Percentiles rank a stretch among this genome's conserved stretches.
Evolutionary conservation across 257 asterid species (phyloP).

Genomic region (Salvia miltiorrhiza): DNA sequence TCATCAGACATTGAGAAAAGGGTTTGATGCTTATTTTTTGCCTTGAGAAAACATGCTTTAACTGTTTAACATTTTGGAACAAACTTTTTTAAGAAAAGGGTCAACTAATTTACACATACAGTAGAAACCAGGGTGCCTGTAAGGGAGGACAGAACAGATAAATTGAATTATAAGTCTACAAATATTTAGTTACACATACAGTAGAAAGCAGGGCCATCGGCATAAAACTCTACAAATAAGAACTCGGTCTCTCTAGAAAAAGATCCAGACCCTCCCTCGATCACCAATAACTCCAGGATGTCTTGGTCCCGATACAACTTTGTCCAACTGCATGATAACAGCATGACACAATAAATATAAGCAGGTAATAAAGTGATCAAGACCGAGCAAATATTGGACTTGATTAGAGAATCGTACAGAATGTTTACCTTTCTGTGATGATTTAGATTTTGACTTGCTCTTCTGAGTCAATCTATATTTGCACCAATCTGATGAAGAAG

Average conservation of each 20-base stretch:
- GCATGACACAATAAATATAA: not conserved
- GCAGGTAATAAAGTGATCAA: slow-evolving; percentile 2
- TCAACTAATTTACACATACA: not conserved
- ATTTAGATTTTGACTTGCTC: slow-evolving; percentile 59
- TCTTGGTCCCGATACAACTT: slow-evolving; percentile 78
- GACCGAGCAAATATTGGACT: slow-evolving; percentile 8
- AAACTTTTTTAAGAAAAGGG: not conserved
- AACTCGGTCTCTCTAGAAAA: slow-evolving; percentile 89
- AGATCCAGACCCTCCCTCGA: slow-evolving; percentile 89
- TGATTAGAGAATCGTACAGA: slow-evolving; percentile 73
- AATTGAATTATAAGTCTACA: not conserved
- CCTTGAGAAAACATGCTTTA: no score
- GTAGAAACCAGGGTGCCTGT: not conserved
- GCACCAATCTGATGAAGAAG: slow-evolving; percentile 59
- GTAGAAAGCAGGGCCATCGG: no score
- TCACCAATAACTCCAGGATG: slow-evolving; percentile 93
- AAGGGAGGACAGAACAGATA: not conserved
- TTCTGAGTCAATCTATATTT: slow-evolving; percentile 46
- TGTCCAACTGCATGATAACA: slow-evolving; percentile 63
- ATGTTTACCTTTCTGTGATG: slow-evolving; percentile 64
- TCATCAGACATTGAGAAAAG: no score
- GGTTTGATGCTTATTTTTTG: no score
- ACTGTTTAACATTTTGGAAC: not conserved
- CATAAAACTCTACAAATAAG: no score
- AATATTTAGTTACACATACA: not conserved